phyloP scores from a whole-genome alignment of 192 early-diverging fungal genomes.

The Coemansia sp. region DNA sequence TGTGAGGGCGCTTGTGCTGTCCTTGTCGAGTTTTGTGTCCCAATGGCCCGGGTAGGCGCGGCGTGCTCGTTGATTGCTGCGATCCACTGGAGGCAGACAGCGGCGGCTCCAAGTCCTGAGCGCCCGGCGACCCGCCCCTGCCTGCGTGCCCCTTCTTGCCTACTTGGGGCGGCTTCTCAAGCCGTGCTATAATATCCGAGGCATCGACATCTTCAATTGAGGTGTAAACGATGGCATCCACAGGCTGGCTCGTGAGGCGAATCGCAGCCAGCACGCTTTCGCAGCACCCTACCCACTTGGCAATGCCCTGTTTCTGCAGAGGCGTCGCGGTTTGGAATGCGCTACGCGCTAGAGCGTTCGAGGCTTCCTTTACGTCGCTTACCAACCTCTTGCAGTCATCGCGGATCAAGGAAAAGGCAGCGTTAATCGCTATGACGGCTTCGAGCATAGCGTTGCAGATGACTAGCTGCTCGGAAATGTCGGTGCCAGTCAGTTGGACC shows the following conservation, averaged over 20 bases:
- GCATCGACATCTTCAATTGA: slow-evolving; percentile 16
- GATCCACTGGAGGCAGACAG: slow-evolving; percentile 5
- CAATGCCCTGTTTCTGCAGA: slow-evolving; percentile 17
- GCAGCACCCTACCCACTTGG: slow-evolving; percentile 35
- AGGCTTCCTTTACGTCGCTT: slow-evolving; percentile 17
- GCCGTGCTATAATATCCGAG: neutral
- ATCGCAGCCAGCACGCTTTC: slow-evolving; percentile 18
- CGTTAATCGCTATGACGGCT: slow-evolving; percentile 24
- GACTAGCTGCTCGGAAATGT: slow-evolving; percentile 28
- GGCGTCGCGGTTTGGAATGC: neutral
- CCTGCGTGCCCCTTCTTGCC: neutral
- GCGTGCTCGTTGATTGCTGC: neutral
- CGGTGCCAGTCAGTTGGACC: slow-evolving; percentile 31
- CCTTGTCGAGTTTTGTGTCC: neutral
- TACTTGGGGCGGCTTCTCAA: slow-evolving; percentile 5
- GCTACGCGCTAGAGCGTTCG: slow-evolving; percentile 13
- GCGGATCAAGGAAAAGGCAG: slow-evolving; percentile 22
- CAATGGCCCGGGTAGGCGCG: neutral
- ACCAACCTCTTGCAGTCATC: slow-evolving; percentile 33
- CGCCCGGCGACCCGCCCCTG: neutral
- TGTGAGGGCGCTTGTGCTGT: slow-evolving; percentile 18
- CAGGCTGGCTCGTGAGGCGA: neutral
- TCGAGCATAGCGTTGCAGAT: slow-evolving; percentile 44
- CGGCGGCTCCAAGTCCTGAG: slow-evolving; percentile 1
- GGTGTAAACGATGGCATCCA: neutral